Evolutionary conservation across 768 basidiomycete species (phyloP).

Genomic region (Collybia nuda): DNA sequence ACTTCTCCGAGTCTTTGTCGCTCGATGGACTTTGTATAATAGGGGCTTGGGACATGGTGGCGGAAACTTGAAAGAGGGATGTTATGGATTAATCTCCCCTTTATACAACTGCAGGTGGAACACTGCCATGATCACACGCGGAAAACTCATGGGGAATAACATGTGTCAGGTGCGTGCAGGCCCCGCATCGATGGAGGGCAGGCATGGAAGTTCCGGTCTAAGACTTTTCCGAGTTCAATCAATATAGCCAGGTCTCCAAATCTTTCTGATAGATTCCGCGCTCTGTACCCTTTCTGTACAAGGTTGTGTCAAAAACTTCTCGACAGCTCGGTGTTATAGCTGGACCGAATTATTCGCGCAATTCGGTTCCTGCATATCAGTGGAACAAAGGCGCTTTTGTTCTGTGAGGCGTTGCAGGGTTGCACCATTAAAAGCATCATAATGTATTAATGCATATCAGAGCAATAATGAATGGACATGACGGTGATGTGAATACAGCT

Average conservation of each 20-base stretch:
- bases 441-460: slow-evolving; percentile 19
- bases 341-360: not conserved
- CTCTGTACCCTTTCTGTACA: not conserved
- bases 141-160: slow-evolving; percentile 3
- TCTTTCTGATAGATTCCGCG: not conserved
- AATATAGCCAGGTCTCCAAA: too few relatives aligned
- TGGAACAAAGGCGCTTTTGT: too few relatives aligned
- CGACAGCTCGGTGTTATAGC: not conserved
- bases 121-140: slow-evolving; percentile 6
- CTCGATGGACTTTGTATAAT: slow-evolving; percentile 12
- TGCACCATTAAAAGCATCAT: slow-evolving; percentile 10
- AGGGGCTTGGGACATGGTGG: slow-evolving; percentile 9
- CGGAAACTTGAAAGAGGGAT: not conserved
- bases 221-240: not conserved
- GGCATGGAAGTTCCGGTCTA: slow-evolving; percentile 6
- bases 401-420: not conserved
- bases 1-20: slow-evolving; percentile 8
- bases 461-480: slow-evolving; percentile 19
- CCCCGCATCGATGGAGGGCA: not conserved
- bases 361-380: not conserved
- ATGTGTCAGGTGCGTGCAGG: not conserved
- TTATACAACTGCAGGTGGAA: slow-evolving; percentile 11
- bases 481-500: slow-evolving; percentile 19
- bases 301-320: not conserved
- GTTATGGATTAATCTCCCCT: slow-evolving; percentile 1